Conservation (phyloP, 1,284 basidiomycete genomes). For the Quambalaria eucalypti region DNA sequence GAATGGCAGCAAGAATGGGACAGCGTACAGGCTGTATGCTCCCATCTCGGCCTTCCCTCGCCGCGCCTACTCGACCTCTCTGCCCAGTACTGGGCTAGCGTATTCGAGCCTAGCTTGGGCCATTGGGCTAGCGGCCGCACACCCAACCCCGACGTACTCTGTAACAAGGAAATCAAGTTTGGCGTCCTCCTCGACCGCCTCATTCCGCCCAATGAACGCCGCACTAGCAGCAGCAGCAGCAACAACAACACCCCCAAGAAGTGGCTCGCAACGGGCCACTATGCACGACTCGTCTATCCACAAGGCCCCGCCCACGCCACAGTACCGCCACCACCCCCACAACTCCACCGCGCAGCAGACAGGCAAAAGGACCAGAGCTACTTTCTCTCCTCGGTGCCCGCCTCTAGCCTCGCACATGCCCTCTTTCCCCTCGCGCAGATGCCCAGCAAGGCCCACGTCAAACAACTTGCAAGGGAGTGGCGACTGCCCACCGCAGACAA, state of each 20-base stretch:
- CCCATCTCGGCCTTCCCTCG: constrained; percentile 51
- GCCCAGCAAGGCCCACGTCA: constrained; percentile 54
- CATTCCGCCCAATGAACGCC: not conserved
- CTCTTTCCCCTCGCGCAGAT: constrained; percentile 54
- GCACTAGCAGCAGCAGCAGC: too few species aligned
- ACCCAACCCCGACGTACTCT: constrained; percentile 89
- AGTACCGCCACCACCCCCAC: too few species aligned
- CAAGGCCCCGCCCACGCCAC: not conserved
- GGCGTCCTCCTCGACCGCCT: constrained; percentile 63
- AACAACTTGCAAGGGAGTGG: constrained; percentile 64
- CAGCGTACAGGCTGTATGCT: constrained; percentile 55
- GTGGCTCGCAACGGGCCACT: constrained; percentile 83
- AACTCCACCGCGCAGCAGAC: constrained; percentile 25
- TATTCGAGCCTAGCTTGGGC: constrained; percentile 37
- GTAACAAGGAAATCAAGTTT: constrained; percentile 93
- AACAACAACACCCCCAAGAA: constrained; percentile 12
- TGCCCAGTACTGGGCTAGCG: constrained; percentile 35
- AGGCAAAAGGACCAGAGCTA: constrained; percentile 81
- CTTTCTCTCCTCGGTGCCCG: constrained; percentile 59
- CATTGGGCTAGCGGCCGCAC: constrained; percentile 47
- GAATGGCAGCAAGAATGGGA: constrained; percentile 94
- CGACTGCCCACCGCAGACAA: constrained; percentile 67
- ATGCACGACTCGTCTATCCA: constrained; percentile 62
- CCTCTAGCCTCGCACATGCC: constrained; percentile 50
- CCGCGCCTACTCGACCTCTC: constrained; percentile 23